Conservation (phyloP, 2,329 filamentous ascomycete genomes). For the Colletotrichum theobromicola region DNA sequence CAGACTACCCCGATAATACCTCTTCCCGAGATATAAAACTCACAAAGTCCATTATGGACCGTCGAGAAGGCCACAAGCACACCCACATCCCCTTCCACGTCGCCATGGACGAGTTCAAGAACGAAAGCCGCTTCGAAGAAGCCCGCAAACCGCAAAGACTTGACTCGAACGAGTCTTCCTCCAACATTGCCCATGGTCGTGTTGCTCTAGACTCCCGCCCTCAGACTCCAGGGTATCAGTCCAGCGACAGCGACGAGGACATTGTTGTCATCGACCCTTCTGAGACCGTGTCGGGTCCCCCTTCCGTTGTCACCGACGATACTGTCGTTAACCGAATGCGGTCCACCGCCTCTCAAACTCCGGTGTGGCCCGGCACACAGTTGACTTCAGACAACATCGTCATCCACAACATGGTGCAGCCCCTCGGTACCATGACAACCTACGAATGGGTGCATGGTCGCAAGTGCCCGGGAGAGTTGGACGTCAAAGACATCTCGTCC, state of each 20-base stretch:
- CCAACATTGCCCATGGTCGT: background rate
- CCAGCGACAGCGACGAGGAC: background rate
- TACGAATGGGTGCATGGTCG: slow-evolving; percentile 13
- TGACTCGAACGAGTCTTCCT: background rate
- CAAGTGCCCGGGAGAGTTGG: background rate
- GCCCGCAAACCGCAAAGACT: slow-evolving; percentile 8
- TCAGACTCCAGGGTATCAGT: background rate
- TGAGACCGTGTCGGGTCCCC: background rate
- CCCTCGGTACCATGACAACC: background rate
- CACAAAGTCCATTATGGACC: background rate
- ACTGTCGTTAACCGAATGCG: background rate
- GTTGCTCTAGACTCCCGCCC: background rate
- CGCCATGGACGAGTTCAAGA: background rate
- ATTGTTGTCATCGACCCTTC: background rate
- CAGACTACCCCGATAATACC: background rate
- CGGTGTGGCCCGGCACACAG: background rate
- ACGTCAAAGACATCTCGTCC: slow-evolving; percentile 10
- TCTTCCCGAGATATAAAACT: background rate
- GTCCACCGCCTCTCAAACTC: no score
- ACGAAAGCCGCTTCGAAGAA: background rate
- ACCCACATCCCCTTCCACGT: background rate
- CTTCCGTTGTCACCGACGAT: background rate
- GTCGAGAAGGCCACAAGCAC: background rate
- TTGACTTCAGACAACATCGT: slow-evolving; percentile 9
- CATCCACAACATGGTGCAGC: background rate